These are phyloP conservation scores for Aspergillus glaucus DNA, from an alignment of 2,329 filamentous ascomycete species.

Conservation along the genomic window DNA sequence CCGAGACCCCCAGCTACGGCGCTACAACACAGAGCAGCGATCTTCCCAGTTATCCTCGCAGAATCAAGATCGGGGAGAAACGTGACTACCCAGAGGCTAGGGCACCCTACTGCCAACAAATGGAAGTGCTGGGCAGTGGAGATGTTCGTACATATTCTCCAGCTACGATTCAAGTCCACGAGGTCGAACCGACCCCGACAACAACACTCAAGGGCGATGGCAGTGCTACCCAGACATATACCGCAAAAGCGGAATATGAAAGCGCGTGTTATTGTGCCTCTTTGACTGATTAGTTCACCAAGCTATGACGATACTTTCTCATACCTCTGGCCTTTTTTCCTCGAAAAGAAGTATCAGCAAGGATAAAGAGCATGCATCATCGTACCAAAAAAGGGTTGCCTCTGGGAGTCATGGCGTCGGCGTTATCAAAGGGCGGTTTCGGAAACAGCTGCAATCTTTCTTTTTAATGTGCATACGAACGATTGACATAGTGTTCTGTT, in stretches of 20 bases:
- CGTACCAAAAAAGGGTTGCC: conserved; percentile 7
- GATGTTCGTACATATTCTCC: conserved; percentile 26
- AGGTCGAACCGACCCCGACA: conserved; percentile 30
- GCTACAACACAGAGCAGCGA: conserved; percentile 10
- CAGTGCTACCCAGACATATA: conserved; percentile 27
- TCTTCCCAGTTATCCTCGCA: conserved; percentile 44
- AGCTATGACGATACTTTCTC: not conserved
- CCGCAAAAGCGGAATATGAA: conserved; percentile 28
- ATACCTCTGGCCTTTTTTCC: not conserved
- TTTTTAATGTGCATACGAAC: conserved; percentile 18
- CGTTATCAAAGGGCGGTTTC: conserved; percentile 9
- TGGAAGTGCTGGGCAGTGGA: conserved; percentile 52
- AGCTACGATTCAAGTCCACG: conserved; percentile 27
- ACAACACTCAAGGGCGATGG: conserved; percentile 22
- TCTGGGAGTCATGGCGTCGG: conserved; percentile 10
- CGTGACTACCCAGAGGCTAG: conserved; percentile 40
- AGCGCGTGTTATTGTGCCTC: conserved; percentile 32
- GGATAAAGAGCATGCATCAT: conserved; percentile 9
- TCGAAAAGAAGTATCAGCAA: conserved; percentile 10
- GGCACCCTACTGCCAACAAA: conserved; percentile 59
- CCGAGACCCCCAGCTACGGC: conserved; percentile 13
- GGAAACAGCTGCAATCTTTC: conserved; percentile 5
- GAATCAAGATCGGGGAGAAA: conserved; percentile 62
- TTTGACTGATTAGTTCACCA: conserved; percentile 24
- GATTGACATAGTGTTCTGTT: conserved; percentile 3